These are phyloP conservation scores for Tephrocybe sp. DNA, from an alignment of 768 basidiomycete species.

Conservation along the genomic window DNA sequence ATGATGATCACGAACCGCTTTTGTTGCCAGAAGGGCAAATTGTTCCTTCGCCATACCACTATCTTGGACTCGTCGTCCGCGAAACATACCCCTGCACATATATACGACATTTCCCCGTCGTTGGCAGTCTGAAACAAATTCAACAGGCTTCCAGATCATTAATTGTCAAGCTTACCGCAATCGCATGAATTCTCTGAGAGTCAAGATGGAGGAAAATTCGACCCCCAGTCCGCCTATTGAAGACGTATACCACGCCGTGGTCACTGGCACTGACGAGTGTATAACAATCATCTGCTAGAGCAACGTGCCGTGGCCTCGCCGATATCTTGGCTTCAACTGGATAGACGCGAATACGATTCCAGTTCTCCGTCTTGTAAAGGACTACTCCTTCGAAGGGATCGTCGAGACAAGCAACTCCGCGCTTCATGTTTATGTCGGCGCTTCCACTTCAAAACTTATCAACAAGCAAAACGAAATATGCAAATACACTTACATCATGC, in stretches of 20 bases:
- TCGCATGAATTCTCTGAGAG: background rate
- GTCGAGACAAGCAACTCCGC: background rate
- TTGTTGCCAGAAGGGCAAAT: no score
- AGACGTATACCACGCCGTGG: conserved; percentile 18
- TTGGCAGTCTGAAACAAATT: background rate
- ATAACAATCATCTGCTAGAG: conserved; percentile 10
- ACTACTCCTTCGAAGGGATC: background rate
- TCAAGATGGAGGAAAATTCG: conserved; percentile 2
- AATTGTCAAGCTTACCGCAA: background rate
- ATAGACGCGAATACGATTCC: background rate
- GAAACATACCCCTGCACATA: no score
- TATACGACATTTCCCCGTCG: no score
- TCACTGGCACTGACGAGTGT: conserved; percentile 17
- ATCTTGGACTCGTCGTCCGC: no score
- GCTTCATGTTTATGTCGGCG: background rate
- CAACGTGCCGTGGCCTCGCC: conserved; percentile 11
- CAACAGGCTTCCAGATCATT: no score
- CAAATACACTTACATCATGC: no score
- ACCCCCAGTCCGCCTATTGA: conserved; percentile 11
- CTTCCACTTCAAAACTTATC: background rate
- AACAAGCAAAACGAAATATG: no score
- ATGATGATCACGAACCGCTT: no score
- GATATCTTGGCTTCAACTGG: background rate
- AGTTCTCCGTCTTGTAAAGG: background rate
- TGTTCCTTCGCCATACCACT: no score